phyloP scores from a whole-genome alignment of 2,329 filamentous ascomycete species.

The Didymosphaeria variabile region DNA sequence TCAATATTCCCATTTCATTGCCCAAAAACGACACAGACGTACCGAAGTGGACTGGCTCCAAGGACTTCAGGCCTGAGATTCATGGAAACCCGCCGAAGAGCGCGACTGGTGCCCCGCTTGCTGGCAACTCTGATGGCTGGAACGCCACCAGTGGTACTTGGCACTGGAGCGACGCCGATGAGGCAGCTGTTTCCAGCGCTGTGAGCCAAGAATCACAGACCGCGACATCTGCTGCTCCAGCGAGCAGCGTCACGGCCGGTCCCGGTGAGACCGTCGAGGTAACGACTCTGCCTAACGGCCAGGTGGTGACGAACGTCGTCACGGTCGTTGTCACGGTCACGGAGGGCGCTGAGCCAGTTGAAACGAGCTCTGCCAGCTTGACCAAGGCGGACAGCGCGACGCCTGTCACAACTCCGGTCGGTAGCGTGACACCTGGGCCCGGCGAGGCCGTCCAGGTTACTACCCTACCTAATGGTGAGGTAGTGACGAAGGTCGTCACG shows the following conservation, averaged over 20 bases:
- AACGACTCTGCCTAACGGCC: conserved; percentile 11
- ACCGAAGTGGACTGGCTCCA: conserved; percentile 32
- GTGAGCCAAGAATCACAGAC: conserved; percentile 9
- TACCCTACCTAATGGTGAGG: conserved; percentile 11
- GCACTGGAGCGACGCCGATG: conserved; percentile 15
- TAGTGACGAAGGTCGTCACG: conserved; percentile 14
- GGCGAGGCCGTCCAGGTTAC: conserved; percentile 13
- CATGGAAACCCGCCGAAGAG: conserved; percentile 34
- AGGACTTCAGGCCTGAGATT: conserved; percentile 37
- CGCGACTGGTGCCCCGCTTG: conserved; percentile 2
- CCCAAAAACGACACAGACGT: conserved; percentile 38
- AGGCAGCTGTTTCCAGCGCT: background rate
- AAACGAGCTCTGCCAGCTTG: conserved; percentile 10
- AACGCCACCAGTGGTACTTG: conserved; percentile 17
- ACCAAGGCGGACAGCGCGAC: conserved; percentile 7
- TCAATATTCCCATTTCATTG: conserved; percentile 35
- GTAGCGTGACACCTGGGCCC: conserved; percentile 9
- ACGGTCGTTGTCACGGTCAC: conserved; percentile 17
- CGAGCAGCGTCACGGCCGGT: conserved; percentile 9
- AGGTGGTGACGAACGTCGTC: conserved; percentile 12
- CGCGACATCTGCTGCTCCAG: background rate
- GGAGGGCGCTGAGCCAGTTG: background rate
- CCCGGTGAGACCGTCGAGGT: conserved; percentile 13
- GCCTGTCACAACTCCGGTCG: background rate
- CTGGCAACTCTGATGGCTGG: conserved; percentile 14